Evolutionary conservation across 805 yeast species (phyloP).

Genomic region (Debaryomyces tyrocola): DNA sequence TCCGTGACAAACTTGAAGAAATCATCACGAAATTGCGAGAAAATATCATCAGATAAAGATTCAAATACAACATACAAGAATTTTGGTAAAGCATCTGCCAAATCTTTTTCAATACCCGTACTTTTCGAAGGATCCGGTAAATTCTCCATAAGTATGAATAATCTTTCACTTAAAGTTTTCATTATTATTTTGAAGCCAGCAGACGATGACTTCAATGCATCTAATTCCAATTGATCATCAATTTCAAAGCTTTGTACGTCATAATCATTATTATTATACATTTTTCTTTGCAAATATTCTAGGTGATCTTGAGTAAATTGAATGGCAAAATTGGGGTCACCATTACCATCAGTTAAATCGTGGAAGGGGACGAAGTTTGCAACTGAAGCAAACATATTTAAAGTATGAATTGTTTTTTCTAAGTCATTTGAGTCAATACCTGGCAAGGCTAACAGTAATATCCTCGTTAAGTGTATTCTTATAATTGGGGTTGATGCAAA

Average conservation of each 20-base stretch:
- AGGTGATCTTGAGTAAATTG: constrained; percentile 70
- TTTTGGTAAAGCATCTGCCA: constrained; percentile 36
- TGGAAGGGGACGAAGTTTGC: constrained; percentile 72
- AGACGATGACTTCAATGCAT: constrained; percentile 72
- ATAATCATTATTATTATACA: constrained; percentile 26
- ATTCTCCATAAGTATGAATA: constrained; percentile 66
- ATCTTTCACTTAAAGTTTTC: constrained; percentile 52
- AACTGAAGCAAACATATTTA: constrained; percentile 67
- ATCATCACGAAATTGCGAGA: constrained; percentile 42
- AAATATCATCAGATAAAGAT: constrained; percentile 59
- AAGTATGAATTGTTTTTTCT: constrained; percentile 63
- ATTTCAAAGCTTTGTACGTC: constrained; percentile 26
- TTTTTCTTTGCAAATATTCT: constrained; percentile 47
- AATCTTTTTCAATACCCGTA: constrained; percentile 51
- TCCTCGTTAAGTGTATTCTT: constrained; percentile 76
- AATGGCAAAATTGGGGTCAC: constrained; percentile 34
- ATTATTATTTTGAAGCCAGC: constrained; percentile 65
- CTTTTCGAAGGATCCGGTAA: constrained; percentile 59
- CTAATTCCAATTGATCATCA: constrained; percentile 47
- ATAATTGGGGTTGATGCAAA: constrained; percentile 63
- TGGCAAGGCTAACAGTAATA: constrained; percentile 66
- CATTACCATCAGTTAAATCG: constrained; percentile 51
- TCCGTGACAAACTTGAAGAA: constrained; percentile 60
- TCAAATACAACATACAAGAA: constrained; percentile 46
- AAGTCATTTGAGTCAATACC: constrained; percentile 91